Base-by-base conservation (phyloP, 768 basidiomycete genomes). In the Clitopilus hobsonii region DNA sequence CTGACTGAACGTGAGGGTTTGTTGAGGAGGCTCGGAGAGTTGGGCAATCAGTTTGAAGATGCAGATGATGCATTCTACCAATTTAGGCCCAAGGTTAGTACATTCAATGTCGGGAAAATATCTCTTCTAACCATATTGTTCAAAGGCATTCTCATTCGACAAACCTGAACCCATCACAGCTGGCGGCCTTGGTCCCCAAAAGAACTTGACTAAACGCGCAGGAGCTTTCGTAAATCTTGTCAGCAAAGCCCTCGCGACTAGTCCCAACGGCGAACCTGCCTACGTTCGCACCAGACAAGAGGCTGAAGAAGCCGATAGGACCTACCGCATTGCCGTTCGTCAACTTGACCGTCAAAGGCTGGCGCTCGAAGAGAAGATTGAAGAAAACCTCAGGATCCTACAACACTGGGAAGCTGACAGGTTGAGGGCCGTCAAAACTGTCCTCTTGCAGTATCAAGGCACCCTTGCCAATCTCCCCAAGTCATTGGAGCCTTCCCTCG, bases 321-420 rank as follows among this genome's bases (percentile, higher is more conserved):
- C 79, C 16, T 97, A 95, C 67, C 86, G 90, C 23, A 75, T 87
- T 49, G 84, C 86, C 20, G 84, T 94, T n/a, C 80, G 90, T 52
- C 84, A 82, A 60, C 83, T 94, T 13, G 94, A 97, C 62, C 74
- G 89, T 53, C 91, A 91, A 63, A 76, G 94, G n/a, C 77, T 96
- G 23, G 84, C 78, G 0, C 79, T 96, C 38, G 94, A 97, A 69
- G 91, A 95, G 65, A 78, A 83, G 49, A 80, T 96, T 49, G 94
- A 96, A 65, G 88, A 91, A 54, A 85, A 83, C 1, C 72, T 96
- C 47, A 93, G 89, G 71, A 65, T 78, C 0, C 76, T 94, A 56
- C 94, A 96, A 67, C 78, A 79, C 54, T 94, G 91, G 90, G 94
- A 97, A 71, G 68, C 78, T 36, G 94, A 96, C 61, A 75, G 94